Base-by-base conservation (phyloP, 2,329 filamentous ascomycete genomes). In the Pseudogymnoascus sp. region DNA sequence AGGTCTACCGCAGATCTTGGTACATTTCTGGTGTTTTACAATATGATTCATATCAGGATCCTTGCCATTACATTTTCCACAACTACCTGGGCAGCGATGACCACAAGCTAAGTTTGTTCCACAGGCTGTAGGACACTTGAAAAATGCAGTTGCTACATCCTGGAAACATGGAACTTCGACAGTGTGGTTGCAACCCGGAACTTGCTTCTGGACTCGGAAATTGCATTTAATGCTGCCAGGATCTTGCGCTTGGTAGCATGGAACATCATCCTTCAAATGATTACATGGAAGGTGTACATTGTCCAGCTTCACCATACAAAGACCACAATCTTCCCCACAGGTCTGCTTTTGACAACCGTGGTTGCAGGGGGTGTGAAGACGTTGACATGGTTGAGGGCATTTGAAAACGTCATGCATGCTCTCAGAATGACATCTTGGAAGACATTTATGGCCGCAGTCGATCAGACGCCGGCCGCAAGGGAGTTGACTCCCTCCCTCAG, bases 141-240 rank as follows among this genome's bases (percentile, higher is more conserved):
- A 88, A 0, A 2, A 42, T 45, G 36, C 12, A 0, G 69, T 16
- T 0, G 62, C 38, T 0, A 67, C 64, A 6, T 86, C 78, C 55
- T 86, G 75, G 2, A 71, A 69, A 67, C 88, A 91, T 5, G 70
- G 65, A 1, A 85, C 74, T 0, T 64, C 67, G 0, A 86, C 72
- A 0, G 52, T 68, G 68, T 91, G 87, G 0, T 72, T 69, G 68
- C 88, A 91, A 0, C 74, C 76, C 0, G 81, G 78, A 0, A 89
- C 76, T 0, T 60, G 70, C 60, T 79, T 82, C 5, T 74, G 22
- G 0, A 88, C 79, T 0, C 38, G 49, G 2, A 72, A 69, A 0
- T 67, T 61, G 70, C 88, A 91, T 0, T 41, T 22, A 9, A 89
- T 78, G 0, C 59, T 65, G 0, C 67, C 65, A 0, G 76, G 74